A percentile compares a stretch with the other conserved stretches of the same genome.
Evolutionary conservation across 192 early-diverging fungal genomes (phyloP).

Genomic region (Linnemannia elongata): DNA sequence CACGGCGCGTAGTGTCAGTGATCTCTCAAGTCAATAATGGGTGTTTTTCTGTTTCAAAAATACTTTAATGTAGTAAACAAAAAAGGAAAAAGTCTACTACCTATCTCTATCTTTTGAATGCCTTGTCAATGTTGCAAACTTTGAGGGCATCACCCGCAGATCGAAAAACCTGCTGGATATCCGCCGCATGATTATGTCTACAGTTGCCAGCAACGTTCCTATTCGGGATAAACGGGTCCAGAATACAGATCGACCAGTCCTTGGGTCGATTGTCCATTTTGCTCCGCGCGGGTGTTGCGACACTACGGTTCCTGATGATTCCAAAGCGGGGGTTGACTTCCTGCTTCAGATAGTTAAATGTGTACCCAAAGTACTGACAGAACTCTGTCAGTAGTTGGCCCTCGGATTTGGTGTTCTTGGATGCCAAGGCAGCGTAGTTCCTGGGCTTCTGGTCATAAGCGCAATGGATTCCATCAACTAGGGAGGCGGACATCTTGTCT

Average conservation of each 20-base stretch:
- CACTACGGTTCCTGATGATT: background rate
- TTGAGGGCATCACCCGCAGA: background rate
- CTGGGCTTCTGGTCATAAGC: background rate
- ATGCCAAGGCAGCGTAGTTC: background rate
- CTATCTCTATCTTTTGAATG: background rate
- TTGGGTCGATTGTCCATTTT: background rate
- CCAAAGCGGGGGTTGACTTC: slow-evolving; percentile 10
- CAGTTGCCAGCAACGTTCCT: slow-evolving; percentile 20
- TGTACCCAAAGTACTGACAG: background rate
- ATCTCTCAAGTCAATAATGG: too few relatives aligned
- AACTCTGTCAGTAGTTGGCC: background rate
- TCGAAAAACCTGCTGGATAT: background rate
- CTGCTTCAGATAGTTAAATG: background rate
- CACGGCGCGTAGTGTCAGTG: too few relatives aligned
- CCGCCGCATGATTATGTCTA: background rate
- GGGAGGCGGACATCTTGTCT: background rate
- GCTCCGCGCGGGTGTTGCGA: background rate
- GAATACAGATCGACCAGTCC: background rate
- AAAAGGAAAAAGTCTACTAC: background rate
- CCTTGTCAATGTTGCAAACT: background rate
- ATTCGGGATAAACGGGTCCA: slow-evolving; percentile 7
- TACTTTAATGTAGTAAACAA: too few relatives aligned
- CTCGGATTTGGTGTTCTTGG: background rate
- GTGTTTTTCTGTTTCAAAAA: too few relatives aligned
- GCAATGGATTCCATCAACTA: background rate